Base-by-base conservation (phyloP, 768 basidiomycete genomes). In the Lactarius trivialis region DNA sequence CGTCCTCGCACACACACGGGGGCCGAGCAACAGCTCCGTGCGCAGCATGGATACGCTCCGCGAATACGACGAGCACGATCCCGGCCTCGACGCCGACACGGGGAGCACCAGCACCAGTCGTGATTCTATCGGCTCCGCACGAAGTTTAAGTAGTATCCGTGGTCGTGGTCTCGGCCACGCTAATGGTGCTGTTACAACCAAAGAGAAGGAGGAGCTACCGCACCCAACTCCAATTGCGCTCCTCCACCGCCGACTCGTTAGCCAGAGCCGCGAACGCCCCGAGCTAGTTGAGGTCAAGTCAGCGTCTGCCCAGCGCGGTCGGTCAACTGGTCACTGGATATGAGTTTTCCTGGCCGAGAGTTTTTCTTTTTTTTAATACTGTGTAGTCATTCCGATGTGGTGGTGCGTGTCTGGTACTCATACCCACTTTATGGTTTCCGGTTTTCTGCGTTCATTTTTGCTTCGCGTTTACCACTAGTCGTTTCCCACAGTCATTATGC, bases 1-100 rank as follows among this genome's bases (percentile, higher is more conserved):
- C 75, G 19, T 49, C 68, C 48, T 64, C 60, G 21, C 80, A 78
- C 62, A 71, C 73, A 17, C 55, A 67, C 77, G 80, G 21, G 82
- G 79, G 39, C 67, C 80, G 60, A 84, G 83, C 69, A 78, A 75
- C 26, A 77, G 78, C 11, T 88, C 87, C 9, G 72, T 85, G 5
- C 81, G 78, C 70, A 86, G 83, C 69, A 73, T 84, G 57, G 82
- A 81, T 61, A 83, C 85, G 2, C 76, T 88, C 55, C 76, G 82
- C 50, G 87, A 89, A 67, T 77, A 71, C 30, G 76, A 72, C 7
- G 82, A 82, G 60, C 72, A 71, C 19, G 55, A 53, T 6, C 36
- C 58, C n/a, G 45, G 30, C 36, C 45, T 24, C 15, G 69, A 54
- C n/a, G 41, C 59, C 5, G 60, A 55, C 43, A 9, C 14, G 6